phyloP scores from a whole-genome alignment of 768 basidiomycete genomes.

The Boletus rex-veris region DNA sequence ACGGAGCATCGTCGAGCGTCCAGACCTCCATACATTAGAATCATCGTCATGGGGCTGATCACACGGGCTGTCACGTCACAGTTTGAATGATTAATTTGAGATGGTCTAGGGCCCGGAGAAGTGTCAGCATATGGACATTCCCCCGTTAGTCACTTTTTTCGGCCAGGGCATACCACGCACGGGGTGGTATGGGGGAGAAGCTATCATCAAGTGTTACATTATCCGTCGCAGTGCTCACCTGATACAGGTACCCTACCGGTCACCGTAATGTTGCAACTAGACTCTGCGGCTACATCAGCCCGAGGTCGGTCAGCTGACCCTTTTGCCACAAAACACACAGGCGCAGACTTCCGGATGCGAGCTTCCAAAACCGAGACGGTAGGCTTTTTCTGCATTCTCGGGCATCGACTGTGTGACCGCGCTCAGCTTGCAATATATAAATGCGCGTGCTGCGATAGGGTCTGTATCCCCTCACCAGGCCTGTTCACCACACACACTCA shows the following conservation, averaged over 20 bases:
- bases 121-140: no score
- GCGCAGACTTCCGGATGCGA: neutral
- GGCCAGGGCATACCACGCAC: neutral
- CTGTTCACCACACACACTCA: no score
- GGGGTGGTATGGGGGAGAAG: neutral
- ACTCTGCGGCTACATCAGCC: neutral
- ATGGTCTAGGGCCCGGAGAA: no score
- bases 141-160: neutral
- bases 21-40: no score
- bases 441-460: neutral
- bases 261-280: neutral
- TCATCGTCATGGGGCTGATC: no score
- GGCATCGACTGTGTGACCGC: neutral
- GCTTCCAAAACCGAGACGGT: neutral
- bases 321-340: neutral
- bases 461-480: neutral
- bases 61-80: no score
- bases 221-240: no score
- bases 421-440: slow-evolving; percentile 11
- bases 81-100: no score
- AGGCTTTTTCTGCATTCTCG: neutral
- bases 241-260: no score
- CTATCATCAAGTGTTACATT: no score
- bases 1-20: no score
- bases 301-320: slow-evolving; percentile 7